Base-by-base conservation (phyloP, 768 basidiomycete species). In the Sarcodon aspratus region DNA sequence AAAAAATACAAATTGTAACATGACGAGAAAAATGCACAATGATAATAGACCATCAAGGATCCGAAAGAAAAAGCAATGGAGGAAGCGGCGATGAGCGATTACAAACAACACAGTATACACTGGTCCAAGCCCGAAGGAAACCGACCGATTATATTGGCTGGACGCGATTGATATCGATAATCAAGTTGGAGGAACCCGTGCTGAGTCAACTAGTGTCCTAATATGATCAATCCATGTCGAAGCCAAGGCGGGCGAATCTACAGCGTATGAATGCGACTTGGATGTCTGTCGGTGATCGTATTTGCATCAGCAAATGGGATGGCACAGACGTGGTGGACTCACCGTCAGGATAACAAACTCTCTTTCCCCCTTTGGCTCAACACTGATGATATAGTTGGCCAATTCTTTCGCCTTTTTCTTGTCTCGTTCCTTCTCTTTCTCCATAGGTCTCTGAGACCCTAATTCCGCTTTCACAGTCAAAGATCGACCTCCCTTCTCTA, bases 291-390 rank as follows among this genome's bases (percentile, higher is more conserved):
- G 21, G 44, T 33, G 33, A 18, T 17, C 38, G 35, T 50, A 38
- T 31, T 12, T 12, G 17, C 17, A 10, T 36, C 18, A 3, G 35
- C 21, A 13, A 51, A 21, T 49, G 51, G 47, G 46, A 36, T 27
- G 34, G 33, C 43, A 44, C 5, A 54, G 31, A 50, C 33, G 33
- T 9, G 43, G n/a, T 17, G 9, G 40, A 65, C 78, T 58, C 52
- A 83, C 81, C 37, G 80, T 79, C 54, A 80, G 61, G 34, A 83
- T 69, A 12, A 76, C 71, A 57, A 83, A 80, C 57, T 79, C 77
- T 35, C 74, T 65, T 48, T 76, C 78, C 44, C 76, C 66, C 55
- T 78, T 79, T 27, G 68, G 62, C 48, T 75, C 76, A 0, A 75
- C 73, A 18, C 70, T 67, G 4, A 66, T 64, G 9, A 82, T 61